phyloP scores from a whole-genome alignment of 768 basidiomycete genomes.

The Hebeloma cylindrosporum region DNA sequence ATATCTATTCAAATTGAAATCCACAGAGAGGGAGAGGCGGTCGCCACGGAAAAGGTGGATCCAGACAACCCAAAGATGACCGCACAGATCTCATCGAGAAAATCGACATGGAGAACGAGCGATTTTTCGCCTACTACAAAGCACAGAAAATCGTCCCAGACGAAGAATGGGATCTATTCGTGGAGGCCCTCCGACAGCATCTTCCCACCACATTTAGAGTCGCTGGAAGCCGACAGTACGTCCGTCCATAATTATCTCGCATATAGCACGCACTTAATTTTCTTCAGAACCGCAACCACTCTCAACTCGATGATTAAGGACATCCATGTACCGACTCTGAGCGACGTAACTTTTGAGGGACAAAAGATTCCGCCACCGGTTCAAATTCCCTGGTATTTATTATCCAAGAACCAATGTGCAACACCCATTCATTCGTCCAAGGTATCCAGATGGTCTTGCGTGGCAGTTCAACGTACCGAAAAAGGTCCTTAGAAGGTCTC shows the following conservation, averaged over 20 bases:
- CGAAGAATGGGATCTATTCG: slow-evolving; percentile 77
- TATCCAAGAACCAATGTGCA: background rate
- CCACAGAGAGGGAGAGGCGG: slow-evolving; percentile 4
- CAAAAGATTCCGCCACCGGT: slow-evolving; percentile 74
- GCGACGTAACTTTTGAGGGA: slow-evolving; percentile 73
- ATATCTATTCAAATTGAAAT: background rate
- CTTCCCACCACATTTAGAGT: slow-evolving; percentile 95
- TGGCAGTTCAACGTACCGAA: slow-evolving; percentile 97
- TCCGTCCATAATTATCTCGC: slow-evolving; percentile 9
- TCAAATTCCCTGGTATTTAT: slow-evolving; percentile 77
- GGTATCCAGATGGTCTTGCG: slow-evolving; percentile 94
- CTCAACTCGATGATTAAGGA: slow-evolving; percentile 79
- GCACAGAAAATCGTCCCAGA: slow-evolving; percentile 75
- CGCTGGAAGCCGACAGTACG: slow-evolving; percentile 82
- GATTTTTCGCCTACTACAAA: slow-evolving; percentile 67
- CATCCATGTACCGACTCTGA: slow-evolving; percentile 75
- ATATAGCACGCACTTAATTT: slow-evolving; percentile 8
- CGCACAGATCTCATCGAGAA: slow-evolving; percentile 57
- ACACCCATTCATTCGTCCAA: slow-evolving; percentile 28
- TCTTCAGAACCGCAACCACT: slow-evolving; percentile 57
- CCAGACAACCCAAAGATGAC: slow-evolving; percentile 21
- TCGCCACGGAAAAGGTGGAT: slow-evolving; percentile 1
- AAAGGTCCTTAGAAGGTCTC: slow-evolving; percentile 79
- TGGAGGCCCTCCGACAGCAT: slow-evolving; percentile 63
- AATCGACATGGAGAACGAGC: slow-evolving; percentile 68